phyloP scores from a whole-genome alignment of 2,329 filamentous ascomycete genomes.

The Dactylellina leptospora region DNA sequence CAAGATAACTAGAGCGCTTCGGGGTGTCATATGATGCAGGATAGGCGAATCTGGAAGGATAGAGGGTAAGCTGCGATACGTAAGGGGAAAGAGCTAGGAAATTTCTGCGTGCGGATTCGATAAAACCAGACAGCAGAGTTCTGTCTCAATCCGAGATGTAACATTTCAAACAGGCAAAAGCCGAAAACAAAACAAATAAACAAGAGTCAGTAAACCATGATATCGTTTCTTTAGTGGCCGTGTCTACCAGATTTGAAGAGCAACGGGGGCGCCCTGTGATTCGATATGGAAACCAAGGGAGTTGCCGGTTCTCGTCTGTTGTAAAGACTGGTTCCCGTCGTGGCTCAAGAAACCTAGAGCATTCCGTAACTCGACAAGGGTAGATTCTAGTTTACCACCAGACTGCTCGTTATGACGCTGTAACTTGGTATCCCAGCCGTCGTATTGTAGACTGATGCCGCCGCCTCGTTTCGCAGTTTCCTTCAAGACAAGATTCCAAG shows the following conservation, averaged over 20 bases:
- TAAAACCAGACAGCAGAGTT: neutral
- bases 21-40: neutral
- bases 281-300: slow-evolving; percentile 55
- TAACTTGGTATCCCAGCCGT: slow-evolving; percentile 89
- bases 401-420: slow-evolving; percentile 87
- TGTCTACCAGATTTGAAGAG: slow-evolving; percentile 56
- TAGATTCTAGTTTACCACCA: slow-evolving; percentile 79
- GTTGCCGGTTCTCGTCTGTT: slow-evolving; percentile 46
- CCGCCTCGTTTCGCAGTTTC: slow-evolving; percentile 91
- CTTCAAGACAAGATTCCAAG: slow-evolving; percentile 89
- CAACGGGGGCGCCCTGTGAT: slow-evolving; percentile 55
- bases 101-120: neutral
- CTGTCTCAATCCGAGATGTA: too few species aligned
- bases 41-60: neutral
- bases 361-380: slow-evolving; percentile 65
- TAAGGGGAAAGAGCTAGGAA: neutral
- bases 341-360: slow-evolving; percentile 53
- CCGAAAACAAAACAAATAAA: slow-evolving; percentile 11
- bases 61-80: neutral
- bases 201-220: neutral
- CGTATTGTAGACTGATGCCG: slow-evolving; percentile 86
- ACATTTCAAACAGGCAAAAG: neutral
- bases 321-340: slow-evolving; percentile 34
- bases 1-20: neutral
- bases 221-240: neutral